These are phyloP conservation scores for Cyclostephanos tholiformis DNA, from an alignment of 108 stramenopile species.

Conservation along the genomic window DNA sequence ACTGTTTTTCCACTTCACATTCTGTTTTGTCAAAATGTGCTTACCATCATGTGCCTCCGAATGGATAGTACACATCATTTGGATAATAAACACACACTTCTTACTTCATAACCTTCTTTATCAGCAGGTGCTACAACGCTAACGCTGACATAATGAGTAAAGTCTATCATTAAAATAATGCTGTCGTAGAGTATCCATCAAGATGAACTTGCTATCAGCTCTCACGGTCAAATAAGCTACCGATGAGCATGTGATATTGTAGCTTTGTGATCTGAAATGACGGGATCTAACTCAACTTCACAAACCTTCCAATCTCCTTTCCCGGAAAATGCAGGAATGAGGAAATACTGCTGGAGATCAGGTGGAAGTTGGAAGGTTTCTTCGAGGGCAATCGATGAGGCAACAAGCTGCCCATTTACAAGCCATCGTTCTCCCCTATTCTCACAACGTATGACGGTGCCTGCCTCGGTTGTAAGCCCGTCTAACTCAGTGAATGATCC, in stretches of 20 bases:
- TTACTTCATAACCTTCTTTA: background rate
- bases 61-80: background rate
- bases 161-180: background rate
- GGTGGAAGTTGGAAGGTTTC: slow-evolving; percentile 53
- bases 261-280: slow-evolving; percentile 37
- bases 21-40: background rate
- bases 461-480: slow-evolving; percentile 33
- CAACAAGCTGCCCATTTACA: slow-evolving; percentile 48
- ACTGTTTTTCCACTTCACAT: no score
- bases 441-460: slow-evolving; percentile 45
- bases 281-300: slow-evolving; percentile 52
- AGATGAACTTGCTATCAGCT: background rate
- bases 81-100: background rate
- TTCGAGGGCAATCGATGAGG: slow-evolving; percentile 45
- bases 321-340: slow-evolving; percentile 50
- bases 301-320: slow-evolving; percentile 49
- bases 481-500: slow-evolving; percentile 54
- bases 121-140: background rate
- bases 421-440: slow-evolving; percentile 47
- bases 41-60: background rate
- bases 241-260: slow-evolving; percentile 35
- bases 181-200: background rate
- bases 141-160: no score
- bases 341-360: slow-evolving; percentile 42
- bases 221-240: background rate